Conservation (phyloP, 768 basidiomycete genomes). For the Cystofilobasidium macerans region DNA sequence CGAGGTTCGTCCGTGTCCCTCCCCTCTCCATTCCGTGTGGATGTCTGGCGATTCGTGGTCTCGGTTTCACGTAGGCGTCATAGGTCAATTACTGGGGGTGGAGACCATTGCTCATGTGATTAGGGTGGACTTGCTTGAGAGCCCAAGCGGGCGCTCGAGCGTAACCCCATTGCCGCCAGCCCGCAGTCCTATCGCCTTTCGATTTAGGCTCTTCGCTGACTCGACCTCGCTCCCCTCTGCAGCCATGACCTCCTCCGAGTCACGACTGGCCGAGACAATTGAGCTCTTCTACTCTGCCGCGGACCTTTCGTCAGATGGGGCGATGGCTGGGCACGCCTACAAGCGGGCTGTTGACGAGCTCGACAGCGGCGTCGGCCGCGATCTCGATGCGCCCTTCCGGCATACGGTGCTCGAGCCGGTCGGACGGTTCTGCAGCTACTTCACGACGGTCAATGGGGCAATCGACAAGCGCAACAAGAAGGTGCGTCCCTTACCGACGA, state of each 20-base stretch:
- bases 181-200: too few relatives aligned
- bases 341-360: conserved; percentile 89
- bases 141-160: too few relatives aligned
- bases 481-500: conserved; percentile 41
- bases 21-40: neutral
- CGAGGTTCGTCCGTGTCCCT: conserved; percentile 48
- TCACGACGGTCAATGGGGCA: conserved; percentile 84
- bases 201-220: conserved; percentile 14
- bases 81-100: too few relatives aligned
- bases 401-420: conserved; percentile 90
- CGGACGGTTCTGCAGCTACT: conserved; percentile 93
- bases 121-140: too few relatives aligned
- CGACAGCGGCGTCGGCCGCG: conserved; percentile 68
- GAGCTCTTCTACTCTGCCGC: conserved; percentile 76
- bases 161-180: too few relatives aligned
- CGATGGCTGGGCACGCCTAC: conserved; percentile 95
- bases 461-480: conserved; percentile 94
- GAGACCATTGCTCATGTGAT: too few relatives aligned
- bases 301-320: conserved; percentile 74
- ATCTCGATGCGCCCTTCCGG: conserved; percentile 85
- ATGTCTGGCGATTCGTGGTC: too few relatives aligned
- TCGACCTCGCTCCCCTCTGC: neutral
- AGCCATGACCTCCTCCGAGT: conserved; percentile 94
- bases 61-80: too few relatives aligned
- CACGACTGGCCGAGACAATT: conserved; percentile 82